Conservation (phyloP, 306 rosid genomes). For the Cyamopsis tetragonoloba region DNA sequence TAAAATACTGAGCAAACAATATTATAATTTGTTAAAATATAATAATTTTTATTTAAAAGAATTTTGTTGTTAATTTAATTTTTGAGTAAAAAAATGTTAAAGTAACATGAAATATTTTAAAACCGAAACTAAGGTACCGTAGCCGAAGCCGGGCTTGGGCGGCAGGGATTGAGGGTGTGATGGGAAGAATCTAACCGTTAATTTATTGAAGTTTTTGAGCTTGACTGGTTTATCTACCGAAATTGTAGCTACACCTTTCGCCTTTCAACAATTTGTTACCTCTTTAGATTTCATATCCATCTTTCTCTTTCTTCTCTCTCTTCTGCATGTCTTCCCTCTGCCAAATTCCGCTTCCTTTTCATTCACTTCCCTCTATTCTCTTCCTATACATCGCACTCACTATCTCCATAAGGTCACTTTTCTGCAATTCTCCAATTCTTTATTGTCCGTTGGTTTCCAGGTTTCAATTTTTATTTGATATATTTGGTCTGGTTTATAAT, state of each 20-base stretch:
- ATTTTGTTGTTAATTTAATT: no score
- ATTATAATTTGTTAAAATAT: no score
- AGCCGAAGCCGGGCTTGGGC: no score
- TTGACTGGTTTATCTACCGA: constrained; percentile 55
- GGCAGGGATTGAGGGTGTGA: no score
- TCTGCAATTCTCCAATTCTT: background rate
- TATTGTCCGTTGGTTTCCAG: background rate
- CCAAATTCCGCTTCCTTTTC: background rate
- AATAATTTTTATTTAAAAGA: no score
- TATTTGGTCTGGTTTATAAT: background rate
- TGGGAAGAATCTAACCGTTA: constrained; percentile 34
- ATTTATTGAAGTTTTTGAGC: constrained; percentile 13
- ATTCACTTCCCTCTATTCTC: background rate
- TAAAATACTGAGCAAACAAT: no score
- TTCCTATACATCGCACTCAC: background rate
- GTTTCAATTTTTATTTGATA: background rate
- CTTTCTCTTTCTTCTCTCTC: constrained; percentile 18
- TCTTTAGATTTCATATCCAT: constrained; percentile 18
- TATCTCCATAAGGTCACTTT: constrained; percentile 18
- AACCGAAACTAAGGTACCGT: no score
- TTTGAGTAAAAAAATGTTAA: no score
- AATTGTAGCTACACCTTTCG: constrained; percentile 63
- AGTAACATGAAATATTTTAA: no score
- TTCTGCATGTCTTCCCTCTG: background rate
- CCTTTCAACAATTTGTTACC: constrained; percentile 27